Evolutionary conservation across 2,329 filamentous ascomycete genomes (phyloP), one percentile per base, ranked within the genome.

Genomic region (Aspergillus hiratsukae): DNA sequence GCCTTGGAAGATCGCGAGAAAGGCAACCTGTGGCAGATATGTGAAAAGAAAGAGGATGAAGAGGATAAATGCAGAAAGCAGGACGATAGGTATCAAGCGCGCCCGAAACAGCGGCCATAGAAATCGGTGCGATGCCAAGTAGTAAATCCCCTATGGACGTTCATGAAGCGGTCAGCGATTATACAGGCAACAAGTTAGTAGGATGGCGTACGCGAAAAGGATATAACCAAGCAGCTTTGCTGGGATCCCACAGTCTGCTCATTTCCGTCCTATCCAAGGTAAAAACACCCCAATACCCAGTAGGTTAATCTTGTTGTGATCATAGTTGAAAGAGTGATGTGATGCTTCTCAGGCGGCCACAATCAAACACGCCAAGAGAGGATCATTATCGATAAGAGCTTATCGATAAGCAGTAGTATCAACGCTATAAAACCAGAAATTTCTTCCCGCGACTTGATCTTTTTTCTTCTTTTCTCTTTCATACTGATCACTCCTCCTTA

Each of bases 1-100:
- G 23, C 89, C 89, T 66, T 97, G 92, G 72, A 97, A 97, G 63
- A 97, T 84, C 17, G 89, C 87, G 23, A 99, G 82, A 66, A 99
- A 90, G 1, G 90, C 89, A 55, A 91, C 91, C 70, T 97, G 90
- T 0, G 93, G 93, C 2, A 97, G 76, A 65, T 96, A 97, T 0
- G 90, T 81, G 73, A 94, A 95, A 11, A 90, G 80, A 73, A 97
- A 97, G 21, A 97, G 84, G 21, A 95, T 79, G n/a, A 87, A 78
- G 60, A 96, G 90, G 14, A 97, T 88, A 54, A 94, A 84, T 14
- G 87, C 78, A 0, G 92, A 96, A 11, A 97, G 87, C 14, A 97
- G 77, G 2, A 89, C 83, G 28, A 96, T 81, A 0, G 93, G 92
- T 0, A 97, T 75, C 2, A 99, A 79, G 17, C 92, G 86, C 25